Evolutionary conservation across 441 rosid genomes (phyloP).

Genomic region (Corymbia citriodora): DNA sequence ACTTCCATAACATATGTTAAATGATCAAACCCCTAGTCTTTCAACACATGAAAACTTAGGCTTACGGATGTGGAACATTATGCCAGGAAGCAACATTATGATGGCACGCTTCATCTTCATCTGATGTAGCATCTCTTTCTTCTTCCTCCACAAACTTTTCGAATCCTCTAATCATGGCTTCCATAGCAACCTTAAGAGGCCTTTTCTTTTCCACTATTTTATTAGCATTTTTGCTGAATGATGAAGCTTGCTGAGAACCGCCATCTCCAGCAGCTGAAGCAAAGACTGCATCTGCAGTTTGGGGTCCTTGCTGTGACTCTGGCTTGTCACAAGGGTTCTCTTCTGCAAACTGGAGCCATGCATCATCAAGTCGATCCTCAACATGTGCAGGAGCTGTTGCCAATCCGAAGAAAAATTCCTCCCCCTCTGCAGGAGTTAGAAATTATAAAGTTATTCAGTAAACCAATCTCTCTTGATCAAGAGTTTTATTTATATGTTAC

Average conservation of each 20-base stretch:
- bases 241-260: slow-evolving; percentile 37
- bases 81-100: slow-evolving; percentile 97
- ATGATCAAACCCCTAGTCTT: neutral
- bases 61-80: slow-evolving; percentile 88
- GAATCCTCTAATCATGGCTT: slow-evolving; percentile 88
- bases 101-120: slow-evolving; percentile 39
- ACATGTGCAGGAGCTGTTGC: slow-evolving; percentile 98
- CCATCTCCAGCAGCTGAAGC: slow-evolving; percentile 52
- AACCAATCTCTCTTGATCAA: neutral
- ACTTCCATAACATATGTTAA: neutral
- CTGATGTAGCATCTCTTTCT: neutral
- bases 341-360: slow-evolving; percentile 90
- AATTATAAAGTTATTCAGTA: neutral
- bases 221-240: slow-evolving; percentile 12
- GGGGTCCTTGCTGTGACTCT: slow-evolving; percentile 15
- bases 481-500: neutral
- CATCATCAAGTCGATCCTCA: slow-evolving; percentile 90
- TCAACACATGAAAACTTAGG: slow-evolving; percentile 1
- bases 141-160: slow-evolving; percentile 38
- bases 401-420: slow-evolving; percentile 85
- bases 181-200: slow-evolving; percentile 63
- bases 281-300: slow-evolving; percentile 41
- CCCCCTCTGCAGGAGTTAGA: slow-evolving; percentile 30
- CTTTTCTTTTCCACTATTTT: slow-evolving; percentile 27
- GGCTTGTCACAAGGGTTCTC: slow-evolving; percentile 41